A percentile compares a stretch with the other conserved stretches of the same genome.
Conservation (phyloP, 2,329 filamentous ascomycete species). For the Rhinocladiella similis region DNA sequence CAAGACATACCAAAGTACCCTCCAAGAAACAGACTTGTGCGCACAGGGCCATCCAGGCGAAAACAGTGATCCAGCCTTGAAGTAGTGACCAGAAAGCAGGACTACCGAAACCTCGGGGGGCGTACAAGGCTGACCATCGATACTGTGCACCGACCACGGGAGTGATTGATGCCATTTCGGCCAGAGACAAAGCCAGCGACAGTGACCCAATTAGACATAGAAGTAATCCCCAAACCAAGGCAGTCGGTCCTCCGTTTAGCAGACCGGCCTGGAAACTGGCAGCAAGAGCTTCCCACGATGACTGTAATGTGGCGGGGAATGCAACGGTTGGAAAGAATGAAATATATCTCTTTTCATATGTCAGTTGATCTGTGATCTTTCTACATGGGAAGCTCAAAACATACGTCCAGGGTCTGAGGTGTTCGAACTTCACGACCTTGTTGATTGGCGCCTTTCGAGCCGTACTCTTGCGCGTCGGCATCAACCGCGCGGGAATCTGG, state of each 20-base stretch:
- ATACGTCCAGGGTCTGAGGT: neutral
- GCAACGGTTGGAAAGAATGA: conserved; percentile 14
- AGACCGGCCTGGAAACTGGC: conserved; percentile 11
- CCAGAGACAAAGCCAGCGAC: conserved; percentile 36
- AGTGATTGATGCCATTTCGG: conserved; percentile 41
- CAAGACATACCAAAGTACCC: neutral
- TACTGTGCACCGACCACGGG: conserved; percentile 37
- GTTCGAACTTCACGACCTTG: neutral
- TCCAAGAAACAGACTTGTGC: conserved; percentile 3
- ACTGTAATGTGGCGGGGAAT: conserved; percentile 14
- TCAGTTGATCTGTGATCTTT: neutral
- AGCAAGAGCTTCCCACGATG: conserved; percentile 17
- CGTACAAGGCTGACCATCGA: conserved; percentile 41
- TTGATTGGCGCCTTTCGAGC: neutral
- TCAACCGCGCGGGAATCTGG: neutral
- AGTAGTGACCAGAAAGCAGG: conserved; percentile 22
- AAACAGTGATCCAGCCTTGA: conserved; percentile 19
- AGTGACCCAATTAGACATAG: conserved; percentile 31
- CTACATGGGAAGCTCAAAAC: neutral
- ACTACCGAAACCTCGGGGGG: conserved; percentile 35
- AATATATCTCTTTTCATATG: conserved; percentile 15
- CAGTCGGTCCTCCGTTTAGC: conserved; percentile 31
- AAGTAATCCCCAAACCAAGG: conserved; percentile 31
- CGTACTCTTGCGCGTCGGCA: neutral
- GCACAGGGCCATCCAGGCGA: conserved; percentile 8